These are phyloP conservation scores for Filobasidium uniguttulatum DNA, from an alignment of 1,284 basidiomycete genomes.

Conservation along the genomic window DNA sequence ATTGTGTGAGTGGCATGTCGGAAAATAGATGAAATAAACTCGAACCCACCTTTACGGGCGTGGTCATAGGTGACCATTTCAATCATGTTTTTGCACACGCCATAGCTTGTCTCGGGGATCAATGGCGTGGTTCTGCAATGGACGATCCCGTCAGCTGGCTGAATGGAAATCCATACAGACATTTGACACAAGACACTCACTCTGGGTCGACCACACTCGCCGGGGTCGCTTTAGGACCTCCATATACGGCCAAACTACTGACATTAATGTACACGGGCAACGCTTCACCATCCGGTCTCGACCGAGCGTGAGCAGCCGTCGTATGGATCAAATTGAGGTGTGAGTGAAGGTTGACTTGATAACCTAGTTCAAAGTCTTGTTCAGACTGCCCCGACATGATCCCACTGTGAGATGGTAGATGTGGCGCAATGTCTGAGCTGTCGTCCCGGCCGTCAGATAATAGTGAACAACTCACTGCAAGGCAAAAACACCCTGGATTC, in stretches of 20 bases:
- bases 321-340: conserved; percentile 45
- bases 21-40: background rate
- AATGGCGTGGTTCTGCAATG: conserved; percentile 42
- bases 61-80: conserved; percentile 54
- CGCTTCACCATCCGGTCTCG: conserved; percentile 18
- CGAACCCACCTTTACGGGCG: conserved; percentile 39
- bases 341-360: conserved; percentile 49
- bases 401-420: too few species aligned
- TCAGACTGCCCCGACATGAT: conserved; percentile 58
- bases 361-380: conserved; percentile 49
- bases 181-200: conserved; percentile 15
- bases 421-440: background rate
- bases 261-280: conserved; percentile 48
- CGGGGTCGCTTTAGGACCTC: conserved; percentile 44
- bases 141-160: background rate
- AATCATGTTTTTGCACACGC: conserved; percentile 46
- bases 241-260: conserved; percentile 51
- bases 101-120: conserved; percentile 48
- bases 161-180: background rate
- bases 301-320: conserved; percentile 37
- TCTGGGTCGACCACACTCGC: conserved; percentile 29
- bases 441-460: too few species aligned
- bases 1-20: background rate
- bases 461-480: conserved; percentile 36
- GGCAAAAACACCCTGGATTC: conserved; percentile 33